A percentile compares a stretch with the other conserved stretches of the same genome.
These are phyloP conservation scores for Acanthamoeba lugdunensis DNA, from an alignment of 208 protist genomes.

Conservation along the genomic window DNA sequence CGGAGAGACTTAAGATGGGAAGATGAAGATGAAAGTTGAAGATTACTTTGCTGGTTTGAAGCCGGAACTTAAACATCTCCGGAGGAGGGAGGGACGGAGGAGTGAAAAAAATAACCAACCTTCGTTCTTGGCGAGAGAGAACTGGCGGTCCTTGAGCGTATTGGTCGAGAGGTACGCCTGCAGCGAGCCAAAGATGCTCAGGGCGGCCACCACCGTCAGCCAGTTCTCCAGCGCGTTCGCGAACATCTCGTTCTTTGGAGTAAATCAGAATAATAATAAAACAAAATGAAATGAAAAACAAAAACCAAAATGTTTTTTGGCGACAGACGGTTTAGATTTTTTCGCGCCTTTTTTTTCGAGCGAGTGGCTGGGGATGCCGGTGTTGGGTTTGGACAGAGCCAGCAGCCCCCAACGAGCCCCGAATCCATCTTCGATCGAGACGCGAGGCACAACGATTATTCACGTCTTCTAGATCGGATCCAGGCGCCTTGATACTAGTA, in stretches of 20 bases:
- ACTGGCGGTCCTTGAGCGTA: background rate
- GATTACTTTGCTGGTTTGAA: background rate
- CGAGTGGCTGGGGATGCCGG: too few species aligned
- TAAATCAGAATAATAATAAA: too few species aligned
- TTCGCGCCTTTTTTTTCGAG: too few species aligned
- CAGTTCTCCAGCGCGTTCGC: constrained; percentile 12
- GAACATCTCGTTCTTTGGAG: background rate
- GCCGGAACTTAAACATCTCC: background rate
- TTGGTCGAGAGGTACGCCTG: constrained; percentile 21
- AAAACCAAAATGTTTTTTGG: too few species aligned
- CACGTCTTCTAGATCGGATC: too few species aligned
- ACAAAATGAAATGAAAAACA: too few species aligned
- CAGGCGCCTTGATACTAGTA: too few species aligned
- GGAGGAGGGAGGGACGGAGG: background rate
- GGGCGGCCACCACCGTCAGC: background rate
- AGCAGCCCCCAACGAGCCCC: too few species aligned
- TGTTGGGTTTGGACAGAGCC: too few species aligned
- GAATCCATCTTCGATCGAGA: too few species aligned
- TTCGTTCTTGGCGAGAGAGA: constrained; percentile 25
- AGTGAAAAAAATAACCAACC: background rate
- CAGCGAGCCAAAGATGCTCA: constrained; percentile 53
- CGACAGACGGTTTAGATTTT: too few species aligned
- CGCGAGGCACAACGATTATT: too few species aligned
- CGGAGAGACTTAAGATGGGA: background rate
- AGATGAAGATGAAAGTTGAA: background rate